Conservation (phyloP, 306 rosid species). For the Oxytropis ochrocephala region DNA sequence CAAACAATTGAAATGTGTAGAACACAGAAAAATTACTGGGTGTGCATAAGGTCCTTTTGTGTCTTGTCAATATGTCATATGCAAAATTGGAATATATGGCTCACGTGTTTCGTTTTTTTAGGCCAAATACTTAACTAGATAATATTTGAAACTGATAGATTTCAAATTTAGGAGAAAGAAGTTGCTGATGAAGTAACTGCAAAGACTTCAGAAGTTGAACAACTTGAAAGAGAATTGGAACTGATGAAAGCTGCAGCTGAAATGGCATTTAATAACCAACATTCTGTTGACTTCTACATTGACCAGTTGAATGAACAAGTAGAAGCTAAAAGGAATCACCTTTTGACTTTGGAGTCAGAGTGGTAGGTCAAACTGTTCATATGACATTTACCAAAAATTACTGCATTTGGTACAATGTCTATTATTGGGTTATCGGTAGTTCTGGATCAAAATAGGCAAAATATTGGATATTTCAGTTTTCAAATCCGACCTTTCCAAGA, state of each 20-base stretch:
- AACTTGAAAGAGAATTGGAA: constrained; percentile 60
- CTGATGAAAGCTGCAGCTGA: constrained; percentile 45
- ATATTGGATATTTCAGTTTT: neutral
- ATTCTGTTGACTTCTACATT: constrained; percentile 51
- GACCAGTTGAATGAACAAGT: constrained; percentile 48
- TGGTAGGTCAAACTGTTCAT: constrained; percentile 37
- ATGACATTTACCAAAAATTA: constrained; percentile 2
- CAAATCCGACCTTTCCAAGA: neutral
- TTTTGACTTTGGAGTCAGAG: constrained; percentile 47
- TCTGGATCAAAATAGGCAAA: neutral
- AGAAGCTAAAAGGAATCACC: constrained; percentile 32
- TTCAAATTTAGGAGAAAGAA: constrained; percentile 41
- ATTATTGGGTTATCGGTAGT: neutral
- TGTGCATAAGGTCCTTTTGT: neutral
- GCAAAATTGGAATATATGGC: neutral
- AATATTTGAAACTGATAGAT: constrained; percentile 21
- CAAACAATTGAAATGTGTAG: constrained; percentile 14
- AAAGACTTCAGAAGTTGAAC: constrained; percentile 40
- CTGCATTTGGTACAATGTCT: neutral
- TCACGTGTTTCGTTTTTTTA: constrained; percentile 2
- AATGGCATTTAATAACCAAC: constrained; percentile 45
- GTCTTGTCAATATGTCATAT: neutral
- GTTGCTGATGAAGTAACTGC: constrained; percentile 28
- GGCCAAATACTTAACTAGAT: constrained; percentile 25
- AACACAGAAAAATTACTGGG: neutral